phyloP scores from a whole-genome alignment of 2,329 filamentous ascomycete species.

The Fusarium sp. region DNA sequence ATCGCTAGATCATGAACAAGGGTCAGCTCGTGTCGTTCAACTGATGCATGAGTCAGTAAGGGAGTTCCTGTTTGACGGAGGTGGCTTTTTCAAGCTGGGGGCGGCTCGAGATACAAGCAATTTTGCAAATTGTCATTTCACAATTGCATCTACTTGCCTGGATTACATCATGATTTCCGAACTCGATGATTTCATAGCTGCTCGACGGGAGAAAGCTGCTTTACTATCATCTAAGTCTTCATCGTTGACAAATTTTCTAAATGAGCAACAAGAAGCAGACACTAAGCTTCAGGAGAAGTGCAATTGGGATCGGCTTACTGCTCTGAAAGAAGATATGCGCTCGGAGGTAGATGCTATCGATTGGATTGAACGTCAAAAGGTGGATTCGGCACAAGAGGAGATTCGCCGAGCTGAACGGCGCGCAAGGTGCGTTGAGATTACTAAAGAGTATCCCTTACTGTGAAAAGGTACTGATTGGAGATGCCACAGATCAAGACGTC shows the following conservation, averaged over 20 bases:
- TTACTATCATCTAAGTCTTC: background rate
- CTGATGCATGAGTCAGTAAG: slow-evolving; percentile 33
- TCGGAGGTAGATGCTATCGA: no score
- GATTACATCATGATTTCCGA: slow-evolving; percentile 28
- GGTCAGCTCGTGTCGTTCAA: slow-evolving; percentile 19
- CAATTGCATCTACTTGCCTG: slow-evolving; percentile 21
- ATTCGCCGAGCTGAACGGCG: no score
- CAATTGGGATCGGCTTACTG: no score
- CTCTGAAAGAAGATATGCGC: no score
- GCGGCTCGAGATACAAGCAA: rapidly evolving
- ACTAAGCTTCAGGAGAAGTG: no score
- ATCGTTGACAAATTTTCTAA: background rate
- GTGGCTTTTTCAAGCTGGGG: background rate
- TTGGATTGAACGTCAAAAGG: no score
- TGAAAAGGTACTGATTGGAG: no score
- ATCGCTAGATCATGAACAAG: slow-evolving; percentile 25
- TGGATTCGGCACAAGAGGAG: no score
- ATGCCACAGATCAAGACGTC: no score
- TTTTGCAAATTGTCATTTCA: slow-evolving; percentile 6
- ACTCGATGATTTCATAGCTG: slow-evolving; percentile 3
- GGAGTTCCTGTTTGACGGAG: slow-evolving; percentile 9
- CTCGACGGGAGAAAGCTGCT: background rate
- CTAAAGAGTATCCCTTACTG: no score
- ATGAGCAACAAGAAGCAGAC: no score
- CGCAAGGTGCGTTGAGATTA: no score